Conservation (phyloP, 1,284 basidiomycete species). For the Melampsora larici-populina region DNA sequence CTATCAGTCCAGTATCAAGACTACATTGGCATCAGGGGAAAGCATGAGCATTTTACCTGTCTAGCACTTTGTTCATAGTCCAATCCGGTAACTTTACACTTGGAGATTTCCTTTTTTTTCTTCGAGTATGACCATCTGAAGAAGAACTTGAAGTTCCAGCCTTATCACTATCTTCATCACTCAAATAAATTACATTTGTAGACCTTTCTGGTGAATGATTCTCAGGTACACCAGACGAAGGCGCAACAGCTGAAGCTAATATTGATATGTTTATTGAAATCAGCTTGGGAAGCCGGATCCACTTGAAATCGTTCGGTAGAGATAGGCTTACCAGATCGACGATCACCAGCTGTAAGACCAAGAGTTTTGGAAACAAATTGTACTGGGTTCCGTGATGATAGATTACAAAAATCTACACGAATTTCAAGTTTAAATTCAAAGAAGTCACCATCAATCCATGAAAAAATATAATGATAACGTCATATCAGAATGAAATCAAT, state of each 20-base stretch:
- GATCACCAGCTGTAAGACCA: slow-evolving; percentile 1
- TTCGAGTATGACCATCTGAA: not conserved
- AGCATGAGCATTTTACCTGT: too few species aligned
- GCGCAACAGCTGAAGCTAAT: not conserved
- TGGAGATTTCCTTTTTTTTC: not conserved
- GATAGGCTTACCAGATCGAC: not conserved
- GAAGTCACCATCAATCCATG: not conserved
- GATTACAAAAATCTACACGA: slow-evolving; percentile 33
- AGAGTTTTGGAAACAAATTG: slow-evolving; percentile 40
- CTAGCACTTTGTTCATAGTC: not conserved
- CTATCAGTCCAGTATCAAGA: too few species aligned
- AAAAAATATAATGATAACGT: too few species aligned
- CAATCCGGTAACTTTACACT: not conserved
- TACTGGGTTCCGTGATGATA: slow-evolving; percentile 15
- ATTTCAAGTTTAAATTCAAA: not conserved
- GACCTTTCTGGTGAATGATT: not conserved
- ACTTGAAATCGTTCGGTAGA: too few species aligned
- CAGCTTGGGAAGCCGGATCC: too few species aligned
- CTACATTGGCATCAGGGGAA: too few species aligned
- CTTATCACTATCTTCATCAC: not conserved
- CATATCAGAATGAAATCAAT: too few species aligned
- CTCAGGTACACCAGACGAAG: not conserved
- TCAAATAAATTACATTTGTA: not conserved
- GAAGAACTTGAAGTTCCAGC: not conserved
- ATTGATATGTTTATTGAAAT: not conserved